These are phyloP conservation scores for Salvia rosmarinus DNA, from an alignment of 257 asterid genomes.

Conservation along the genomic window DNA sequence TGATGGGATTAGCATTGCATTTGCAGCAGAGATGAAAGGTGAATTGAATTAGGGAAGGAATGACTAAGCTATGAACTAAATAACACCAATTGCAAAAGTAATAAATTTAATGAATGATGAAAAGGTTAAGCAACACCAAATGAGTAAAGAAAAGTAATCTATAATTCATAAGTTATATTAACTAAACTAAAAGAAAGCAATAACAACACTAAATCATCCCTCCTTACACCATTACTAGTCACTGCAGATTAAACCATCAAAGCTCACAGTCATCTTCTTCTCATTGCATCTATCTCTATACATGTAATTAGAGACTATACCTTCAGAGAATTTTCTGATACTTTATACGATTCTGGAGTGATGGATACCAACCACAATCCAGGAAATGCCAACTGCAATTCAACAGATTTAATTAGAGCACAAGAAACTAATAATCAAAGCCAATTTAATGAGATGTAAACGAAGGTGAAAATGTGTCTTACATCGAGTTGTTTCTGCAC, in stretches of 20 bases:
- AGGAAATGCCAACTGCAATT: constrained; percentile 60
- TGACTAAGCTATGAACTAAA: background rate
- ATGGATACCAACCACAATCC: constrained; percentile 65
- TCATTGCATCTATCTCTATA: background rate
- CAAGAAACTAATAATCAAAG: background rate
- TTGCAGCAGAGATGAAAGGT: background rate
- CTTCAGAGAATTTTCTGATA: constrained; percentile 42
- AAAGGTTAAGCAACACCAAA: too few species aligned
- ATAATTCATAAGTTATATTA: background rate
- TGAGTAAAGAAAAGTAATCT: too few species aligned
- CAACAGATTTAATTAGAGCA: background rate
- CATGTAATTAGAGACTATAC: background rate
- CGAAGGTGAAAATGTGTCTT: constrained; percentile 4
- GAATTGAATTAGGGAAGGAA: background rate
- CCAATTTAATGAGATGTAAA: background rate
- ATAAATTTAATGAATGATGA: background rate
- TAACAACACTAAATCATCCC: background rate
- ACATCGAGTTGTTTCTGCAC: constrained; percentile 67
- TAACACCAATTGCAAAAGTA: background rate
- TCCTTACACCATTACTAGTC: constrained; percentile 37
- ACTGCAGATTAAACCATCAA: constrained; percentile 42
- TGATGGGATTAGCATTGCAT: background rate
- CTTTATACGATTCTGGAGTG: constrained; percentile 61
- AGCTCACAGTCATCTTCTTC: background rate
- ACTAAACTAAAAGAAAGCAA: background rate